Percentiles rank a stretch among this genome's conserved stretches.
phyloP scores from a whole-genome alignment of 441 rosid species.

The Adansonia madagascariensis region DNA sequence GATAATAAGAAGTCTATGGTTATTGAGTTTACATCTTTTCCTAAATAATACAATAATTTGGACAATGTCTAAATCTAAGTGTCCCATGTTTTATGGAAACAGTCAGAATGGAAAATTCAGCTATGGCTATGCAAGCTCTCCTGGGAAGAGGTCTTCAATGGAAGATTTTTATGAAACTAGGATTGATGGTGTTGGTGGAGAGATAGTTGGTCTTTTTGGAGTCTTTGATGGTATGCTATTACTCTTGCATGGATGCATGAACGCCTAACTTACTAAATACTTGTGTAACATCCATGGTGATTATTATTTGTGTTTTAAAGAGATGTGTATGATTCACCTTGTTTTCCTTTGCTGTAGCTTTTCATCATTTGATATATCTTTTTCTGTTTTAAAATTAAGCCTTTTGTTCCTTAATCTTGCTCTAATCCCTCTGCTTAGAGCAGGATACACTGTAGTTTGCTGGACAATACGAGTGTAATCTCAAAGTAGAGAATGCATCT shows the following conservation, averaged over 20 bases:
- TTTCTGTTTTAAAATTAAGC: conserved; percentile 9
- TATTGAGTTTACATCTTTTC: conserved; percentile 11
- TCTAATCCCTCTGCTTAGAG: neutral
- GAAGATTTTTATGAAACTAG: conserved; percentile 97
- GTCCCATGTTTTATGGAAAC: conserved; percentile 38
- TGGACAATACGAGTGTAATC: conserved; percentile 9
- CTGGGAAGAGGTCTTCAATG: conserved; percentile 97
- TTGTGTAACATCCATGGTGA: neutral
- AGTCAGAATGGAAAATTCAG: conserved; percentile 93
- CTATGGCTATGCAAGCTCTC: conserved; percentile 99
- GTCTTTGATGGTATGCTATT: conserved; percentile 82
- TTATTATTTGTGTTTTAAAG: neutral
- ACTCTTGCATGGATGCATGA: conserved; percentile 2
- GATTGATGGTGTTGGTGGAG: conserved; percentile 91
- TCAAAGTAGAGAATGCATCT: conserved; percentile 16
- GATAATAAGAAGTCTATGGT: neutral
- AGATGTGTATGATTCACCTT: neutral
- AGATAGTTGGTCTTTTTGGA: conserved; percentile 92
- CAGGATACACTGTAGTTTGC: neutral
- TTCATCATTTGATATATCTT: neutral
- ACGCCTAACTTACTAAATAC: neutral
- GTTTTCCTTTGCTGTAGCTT: neutral
- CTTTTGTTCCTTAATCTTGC: conserved; percentile 1
- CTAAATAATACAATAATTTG: conserved; percentile 13
- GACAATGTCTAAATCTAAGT: conserved; percentile 18